Conservation (phyloP, 2,329 filamentous ascomycete species). For the Elsinoe ampelina region DNA sequence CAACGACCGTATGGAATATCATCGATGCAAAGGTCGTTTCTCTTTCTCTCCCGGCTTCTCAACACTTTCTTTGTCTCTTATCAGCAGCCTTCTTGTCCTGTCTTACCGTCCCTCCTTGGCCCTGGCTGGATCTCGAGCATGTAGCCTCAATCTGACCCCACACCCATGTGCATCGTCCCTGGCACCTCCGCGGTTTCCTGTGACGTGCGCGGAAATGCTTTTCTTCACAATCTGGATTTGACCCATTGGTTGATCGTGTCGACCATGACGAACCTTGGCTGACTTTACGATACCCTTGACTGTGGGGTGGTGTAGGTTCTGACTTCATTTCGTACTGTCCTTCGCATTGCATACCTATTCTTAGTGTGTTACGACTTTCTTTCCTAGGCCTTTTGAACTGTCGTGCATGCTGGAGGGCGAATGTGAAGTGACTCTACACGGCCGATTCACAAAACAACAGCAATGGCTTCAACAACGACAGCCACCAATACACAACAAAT, state of each 20-base stretch:
- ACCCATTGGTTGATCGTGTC: background rate
- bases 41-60: no score
- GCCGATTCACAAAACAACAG: background rate
- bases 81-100: background rate
- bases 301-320: background rate
- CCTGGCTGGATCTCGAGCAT: constrained; percentile 4
- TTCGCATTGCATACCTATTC: background rate
- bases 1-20: no score
- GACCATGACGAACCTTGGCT: background rate
- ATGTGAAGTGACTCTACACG: background rate
- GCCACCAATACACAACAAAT: constrained; percentile 6
- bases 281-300: background rate
- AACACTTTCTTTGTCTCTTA: background rate
- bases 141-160: background rate
- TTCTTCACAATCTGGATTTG: background rate
- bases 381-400: background rate
- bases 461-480: constrained; percentile 14
- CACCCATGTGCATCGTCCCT: background rate
- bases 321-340: background rate
- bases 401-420: background rate
- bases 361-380: background rate
- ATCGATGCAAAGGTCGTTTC: background rate
- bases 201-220: constrained; percentile 11
- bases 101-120: constrained; percentile 10
- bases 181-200: constrained; percentile 12